Conservation (phyloP, 129 eudicot species). For the Flaveria ramosissima region DNA sequence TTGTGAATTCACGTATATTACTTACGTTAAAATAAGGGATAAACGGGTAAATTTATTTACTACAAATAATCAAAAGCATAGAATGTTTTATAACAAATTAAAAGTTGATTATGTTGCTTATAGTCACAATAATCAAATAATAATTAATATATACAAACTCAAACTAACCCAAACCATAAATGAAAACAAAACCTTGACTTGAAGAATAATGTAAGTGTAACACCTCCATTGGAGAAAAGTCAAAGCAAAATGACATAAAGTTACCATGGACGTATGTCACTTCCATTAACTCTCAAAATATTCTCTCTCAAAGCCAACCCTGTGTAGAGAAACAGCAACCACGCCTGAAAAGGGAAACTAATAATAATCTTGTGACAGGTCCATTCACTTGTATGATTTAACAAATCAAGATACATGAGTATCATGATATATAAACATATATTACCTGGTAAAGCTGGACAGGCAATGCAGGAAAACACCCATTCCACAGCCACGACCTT, state of each 20-base stretch:
- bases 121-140: conserved; percentile 9
- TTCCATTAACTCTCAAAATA: conserved; percentile 88
- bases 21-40: background rate
- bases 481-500: conserved; percentile 70
- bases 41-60: conserved; percentile 3
- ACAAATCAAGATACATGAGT: background rate
- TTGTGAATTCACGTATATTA: background rate
- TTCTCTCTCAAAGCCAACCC: conserved; percentile 92
- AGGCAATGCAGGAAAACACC: conserved; percentile 92
- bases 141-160: background rate
- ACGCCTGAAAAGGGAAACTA: conserved; percentile 62
- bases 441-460: conserved; percentile 90
- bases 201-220: background rate
- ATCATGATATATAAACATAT: background rate
- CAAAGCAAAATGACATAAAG: conserved; percentile 3
- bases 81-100: background rate
- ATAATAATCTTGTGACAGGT: background rate
- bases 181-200: background rate
- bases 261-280: conserved; percentile 97
- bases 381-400: background rate
- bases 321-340: conserved; percentile 88
- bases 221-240: background rate
- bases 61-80: background rate
- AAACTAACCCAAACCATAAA: conserved; percentile 3
- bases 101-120: background rate